Evolutionary conservation across 306 rosid species (phyloP).

Genomic region (Dryas drummondii): DNA sequence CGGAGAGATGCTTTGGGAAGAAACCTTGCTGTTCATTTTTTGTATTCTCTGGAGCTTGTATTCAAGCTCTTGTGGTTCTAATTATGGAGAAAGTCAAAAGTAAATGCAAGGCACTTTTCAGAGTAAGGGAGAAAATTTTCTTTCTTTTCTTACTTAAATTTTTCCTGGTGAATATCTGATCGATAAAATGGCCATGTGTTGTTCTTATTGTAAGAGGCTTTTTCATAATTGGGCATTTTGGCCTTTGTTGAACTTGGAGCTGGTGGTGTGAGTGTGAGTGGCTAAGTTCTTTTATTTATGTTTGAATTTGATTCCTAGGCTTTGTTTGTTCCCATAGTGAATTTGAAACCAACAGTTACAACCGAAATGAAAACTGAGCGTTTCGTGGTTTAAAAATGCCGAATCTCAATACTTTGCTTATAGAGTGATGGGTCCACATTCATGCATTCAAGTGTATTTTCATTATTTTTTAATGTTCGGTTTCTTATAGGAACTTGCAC

Average conservation of each 20-base stretch:
- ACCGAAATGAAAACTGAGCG: too few relatives aligned
- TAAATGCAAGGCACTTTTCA: constrained; percentile 54
- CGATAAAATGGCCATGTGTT: not conserved
- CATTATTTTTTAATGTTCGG: not conserved
- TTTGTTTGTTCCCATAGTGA: not conserved
- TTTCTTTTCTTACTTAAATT: constrained; percentile 3
- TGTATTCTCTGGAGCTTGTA: constrained; percentile 46
- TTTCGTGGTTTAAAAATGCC: too few relatives aligned
- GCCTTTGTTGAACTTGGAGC: not conserved
- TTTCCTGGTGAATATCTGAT: not conserved
- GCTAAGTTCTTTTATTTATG: not conserved
- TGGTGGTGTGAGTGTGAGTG: constrained; percentile 1
- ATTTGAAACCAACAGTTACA: not conserved
- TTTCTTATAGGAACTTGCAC: not conserved
- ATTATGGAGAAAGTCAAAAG: constrained; percentile 53
- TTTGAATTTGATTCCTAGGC: not conserved
- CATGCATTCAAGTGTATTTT: not conserved
- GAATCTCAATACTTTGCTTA: not conserved
- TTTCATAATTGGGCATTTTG: not conserved
- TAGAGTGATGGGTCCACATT: not conserved
- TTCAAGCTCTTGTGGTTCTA: constrained; percentile 42
- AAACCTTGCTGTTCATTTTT: constrained; percentile 63
- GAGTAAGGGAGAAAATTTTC: constrained; percentile 44
- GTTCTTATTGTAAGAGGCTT: not conserved
- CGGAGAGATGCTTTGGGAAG: constrained; percentile 54